Evolutionary conservation across 352 stramenopile genomes (phyloP), one percentile per base, ranked within the genome.

Genomic region (Pseudoperonospora humuli): DNA sequence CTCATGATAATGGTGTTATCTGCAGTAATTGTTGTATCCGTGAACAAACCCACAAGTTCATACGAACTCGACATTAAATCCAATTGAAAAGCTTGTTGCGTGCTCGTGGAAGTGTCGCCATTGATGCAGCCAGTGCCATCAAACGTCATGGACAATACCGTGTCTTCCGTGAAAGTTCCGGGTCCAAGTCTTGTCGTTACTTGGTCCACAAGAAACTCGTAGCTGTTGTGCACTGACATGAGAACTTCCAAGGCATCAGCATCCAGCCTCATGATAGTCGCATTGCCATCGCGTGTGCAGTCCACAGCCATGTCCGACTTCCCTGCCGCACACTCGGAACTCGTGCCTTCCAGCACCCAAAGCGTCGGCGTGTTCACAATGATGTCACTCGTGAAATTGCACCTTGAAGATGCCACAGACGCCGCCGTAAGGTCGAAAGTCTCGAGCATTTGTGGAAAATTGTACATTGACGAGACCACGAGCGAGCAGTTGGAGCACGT

Each of bases 401-500:
- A 91, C 7, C 39, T 32, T 3, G 34, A 37, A 6, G 51, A 41
- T 4, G 43, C 18, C 11, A 91, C 50, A 6, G 62, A 78, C 15
- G 44, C 37, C 5, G 56, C 24, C 7, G 74, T 69, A 4, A 91
- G 45, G 45, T 77, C 67, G 44, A 81, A 84, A n/a, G 70, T 67
- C 23, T 63, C 44, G 26, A 91, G 64, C 59, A 88, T 69, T 36
- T 66, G 59, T 2, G 78, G 78, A 37, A 91, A 91, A 50, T 88
- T 79, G 57, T 79, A 91, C 7, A 21, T 56, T 34, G 74, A 84
- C 25, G 49, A 33, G 6, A 70, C 54, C 23, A 78, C 56, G 37
- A 85, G 60, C 34, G 71, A 72, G 49, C 78, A 91, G 54, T 86
- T 70, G 23, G 45, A 45, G 34, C 78, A 91, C 44, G 75, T 91